A percentile compares a stretch with the other conserved stretches of the same genome.
phyloP scores from a whole-genome alignment of 208 protist species.

The Trypanosoma congolense region DNA sequence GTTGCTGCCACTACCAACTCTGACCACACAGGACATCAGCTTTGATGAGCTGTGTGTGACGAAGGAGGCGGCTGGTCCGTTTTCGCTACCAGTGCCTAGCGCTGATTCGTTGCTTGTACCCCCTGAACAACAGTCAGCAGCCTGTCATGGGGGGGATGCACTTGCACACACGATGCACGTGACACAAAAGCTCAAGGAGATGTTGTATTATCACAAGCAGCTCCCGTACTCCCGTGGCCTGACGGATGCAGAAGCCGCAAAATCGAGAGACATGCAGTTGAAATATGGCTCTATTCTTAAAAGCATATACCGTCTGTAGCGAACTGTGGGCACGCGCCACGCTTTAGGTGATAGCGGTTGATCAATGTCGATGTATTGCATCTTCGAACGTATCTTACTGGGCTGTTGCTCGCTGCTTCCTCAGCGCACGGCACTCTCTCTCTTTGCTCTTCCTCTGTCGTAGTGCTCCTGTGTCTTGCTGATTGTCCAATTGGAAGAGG shows the following conservation, averaged over 20 bases:
- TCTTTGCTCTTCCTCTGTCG: constrained; percentile 1
- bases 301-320: constrained; percentile 42
- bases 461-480: constrained; percentile 4
- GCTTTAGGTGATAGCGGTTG: no score
- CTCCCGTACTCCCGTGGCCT: constrained; percentile 33
- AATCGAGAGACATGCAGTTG: constrained; percentile 37
- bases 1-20: constrained; percentile 42
- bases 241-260: constrained; percentile 39
- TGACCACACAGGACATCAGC: constrained; percentile 59
- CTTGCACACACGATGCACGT: constrained; percentile 42
- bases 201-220: constrained; percentile 45
- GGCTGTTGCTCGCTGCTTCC: constrained; percentile 3
- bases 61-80: constrained; percentile 7
- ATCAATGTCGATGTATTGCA: not conserved
- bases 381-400: not conserved
- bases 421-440: no score
- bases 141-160: constrained; percentile 4
- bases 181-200: constrained; percentile 33
- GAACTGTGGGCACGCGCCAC: no score
- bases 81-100: constrained; percentile 16
- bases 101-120: constrained; percentile 13
- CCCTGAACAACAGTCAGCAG: constrained; percentile 19
- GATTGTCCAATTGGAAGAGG: not conserved
- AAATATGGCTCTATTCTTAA: constrained; percentile 61
- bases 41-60: constrained; percentile 56